A percentile compares a stretch with the other conserved stretches of the same genome.
Evolutionary conservation across 495 filamentous ascomycete genomes (phyloP).

Genomic region (Aspergillus saccharolyticus): DNA sequence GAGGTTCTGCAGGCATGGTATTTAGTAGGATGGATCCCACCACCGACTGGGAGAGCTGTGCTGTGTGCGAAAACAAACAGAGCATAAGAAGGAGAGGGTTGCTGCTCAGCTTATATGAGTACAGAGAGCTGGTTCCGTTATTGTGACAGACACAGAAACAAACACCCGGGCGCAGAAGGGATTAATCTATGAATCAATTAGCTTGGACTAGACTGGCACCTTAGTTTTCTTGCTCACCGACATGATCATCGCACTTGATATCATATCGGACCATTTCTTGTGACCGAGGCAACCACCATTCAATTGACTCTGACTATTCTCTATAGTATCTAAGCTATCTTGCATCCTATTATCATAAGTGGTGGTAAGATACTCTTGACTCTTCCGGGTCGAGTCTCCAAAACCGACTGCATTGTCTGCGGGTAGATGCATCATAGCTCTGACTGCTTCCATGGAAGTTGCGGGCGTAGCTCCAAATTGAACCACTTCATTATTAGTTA

Average conservation of each 20-base stretch:
- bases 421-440: slow-evolving; percentile 17
- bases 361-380: not conserved
- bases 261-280: not conserved
- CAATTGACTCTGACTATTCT: too few relatives aligned
- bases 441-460: slow-evolving; percentile 10
- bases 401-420: slow-evolving; percentile 11
- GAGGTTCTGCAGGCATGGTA: slow-evolving; percentile 24
- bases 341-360: not conserved
- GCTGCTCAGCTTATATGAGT: too few relatives aligned
- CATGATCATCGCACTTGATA: not conserved
- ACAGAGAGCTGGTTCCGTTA: too few relatives aligned
- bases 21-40: slow-evolving; percentile 9
- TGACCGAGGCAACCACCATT: too few relatives aligned
- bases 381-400: slow-evolving; percentile 1
- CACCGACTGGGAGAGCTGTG: slow-evolving; percentile 4
- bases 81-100: not conserved
- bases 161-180: slow-evolving; percentile 12
- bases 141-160: slow-evolving; percentile 12
- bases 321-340: too few relatives aligned
- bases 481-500: not conserved
- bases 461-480: not conserved
- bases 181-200: not conserved
- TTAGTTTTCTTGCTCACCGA: not conserved
- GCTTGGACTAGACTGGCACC: not conserved
- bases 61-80: slow-evolving; percentile 5